Conservation (phyloP, 306 rosid genomes). For the Hippophae gyantsensis region DNA sequence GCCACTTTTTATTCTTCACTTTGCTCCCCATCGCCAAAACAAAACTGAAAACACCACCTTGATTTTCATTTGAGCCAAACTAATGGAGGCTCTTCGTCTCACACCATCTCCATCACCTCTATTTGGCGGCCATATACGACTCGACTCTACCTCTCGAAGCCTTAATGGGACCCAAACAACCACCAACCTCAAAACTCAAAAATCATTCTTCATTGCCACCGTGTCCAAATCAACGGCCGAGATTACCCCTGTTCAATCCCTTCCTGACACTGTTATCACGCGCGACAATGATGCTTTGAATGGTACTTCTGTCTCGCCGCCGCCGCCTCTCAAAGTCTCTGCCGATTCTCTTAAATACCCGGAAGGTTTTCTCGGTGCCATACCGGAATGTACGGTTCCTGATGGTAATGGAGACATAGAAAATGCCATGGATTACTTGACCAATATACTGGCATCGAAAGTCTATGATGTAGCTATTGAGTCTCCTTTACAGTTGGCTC, state of each 20-base stretch:
- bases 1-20: neutral
- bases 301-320: slow-evolving; percentile 5
- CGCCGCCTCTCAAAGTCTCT: slow-evolving; percentile 25
- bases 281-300: slow-evolving; percentile 10
- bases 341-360: slow-evolving; percentile 55
- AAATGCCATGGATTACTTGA: slow-evolving; percentile 60
- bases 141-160: neutral
- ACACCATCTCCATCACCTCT: slow-evolving; percentile 20
- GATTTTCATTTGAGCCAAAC: too few relatives aligned
- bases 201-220: slow-evolving; percentile 30
- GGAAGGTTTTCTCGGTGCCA: slow-evolving; percentile 72
- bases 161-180: slow-evolving; percentile 3
- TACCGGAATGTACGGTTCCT: slow-evolving; percentile 30
- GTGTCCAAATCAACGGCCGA: slow-evolving; percentile 34
- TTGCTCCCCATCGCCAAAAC: too few relatives aligned
- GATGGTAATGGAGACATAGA: slow-evolving; percentile 15
- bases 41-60: too few relatives aligned
- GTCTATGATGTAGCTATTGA: slow-evolving; percentile 80
- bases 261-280: slow-evolving; percentile 11
- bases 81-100: slow-evolving; percentile 51
- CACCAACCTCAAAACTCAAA: slow-evolving; percentile 1
- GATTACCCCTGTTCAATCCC: slow-evolving; percentile 13
- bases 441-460: slow-evolving; percentile 60
- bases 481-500: slow-evolving; percentile 68
- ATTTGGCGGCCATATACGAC: slow-evolving; percentile 8